Percentiles rank a stretch among this genome's conserved stretches.
Evolutionary conservation across 2,329 filamentous ascomycete genomes (phyloP).

Genomic region (Cladosporium sp.): DNA sequence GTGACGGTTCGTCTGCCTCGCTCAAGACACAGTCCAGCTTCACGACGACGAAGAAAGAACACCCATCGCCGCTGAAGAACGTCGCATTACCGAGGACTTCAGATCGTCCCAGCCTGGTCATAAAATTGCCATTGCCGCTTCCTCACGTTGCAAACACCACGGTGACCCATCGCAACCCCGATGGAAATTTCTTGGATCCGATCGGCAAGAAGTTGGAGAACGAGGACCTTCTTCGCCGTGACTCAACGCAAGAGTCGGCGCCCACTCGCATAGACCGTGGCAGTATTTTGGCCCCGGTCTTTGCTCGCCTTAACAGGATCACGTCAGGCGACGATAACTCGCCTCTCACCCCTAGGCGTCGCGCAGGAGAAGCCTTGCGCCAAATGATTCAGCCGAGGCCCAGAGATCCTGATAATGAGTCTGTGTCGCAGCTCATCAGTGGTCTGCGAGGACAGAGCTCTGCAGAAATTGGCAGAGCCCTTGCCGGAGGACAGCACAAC

Average conservation of each 20-base stretch:
- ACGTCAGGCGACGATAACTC: too few species aligned
- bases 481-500: not conserved
- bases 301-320: not conserved
- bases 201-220: conserved; percentile 23
- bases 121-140: conserved; percentile 13
- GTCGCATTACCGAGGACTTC: not conserved
- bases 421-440: not conserved
- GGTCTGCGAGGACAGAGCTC: conserved; percentile 18
- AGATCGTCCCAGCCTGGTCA: conserved; percentile 2
- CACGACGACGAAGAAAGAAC: not conserved
- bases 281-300: not conserved
- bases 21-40: not conserved
- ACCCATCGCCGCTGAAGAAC: not conserved
- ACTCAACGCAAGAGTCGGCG: not conserved
- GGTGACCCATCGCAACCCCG: conserved; percentile 24
- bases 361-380: not conserved
- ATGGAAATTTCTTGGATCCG: conserved; percentile 25
- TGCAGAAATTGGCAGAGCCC: conserved; percentile 10
- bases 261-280: not conserved
- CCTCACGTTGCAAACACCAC: conserved; percentile 26
- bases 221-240: conserved; percentile 5
- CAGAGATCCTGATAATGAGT: conserved; percentile 1
- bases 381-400: not conserved
- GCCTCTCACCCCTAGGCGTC: too few species aligned
- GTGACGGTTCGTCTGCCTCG: not conserved